Conservation (phyloP, 805 yeast genomes). For the Metschnikowia anglica region DNA sequence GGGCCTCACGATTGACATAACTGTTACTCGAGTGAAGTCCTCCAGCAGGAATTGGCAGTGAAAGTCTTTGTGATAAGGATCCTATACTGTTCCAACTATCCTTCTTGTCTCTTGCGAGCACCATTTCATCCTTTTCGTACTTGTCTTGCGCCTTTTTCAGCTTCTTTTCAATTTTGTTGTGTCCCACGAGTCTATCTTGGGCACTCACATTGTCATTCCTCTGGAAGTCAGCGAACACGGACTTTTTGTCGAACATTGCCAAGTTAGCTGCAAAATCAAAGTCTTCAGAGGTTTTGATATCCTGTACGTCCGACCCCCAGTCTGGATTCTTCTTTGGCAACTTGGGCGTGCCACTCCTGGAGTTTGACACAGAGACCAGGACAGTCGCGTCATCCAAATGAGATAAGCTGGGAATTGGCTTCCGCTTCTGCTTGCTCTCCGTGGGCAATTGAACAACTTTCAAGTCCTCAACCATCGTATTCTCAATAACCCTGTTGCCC, state of each 20-base stretch:
- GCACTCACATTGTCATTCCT: constrained; percentile 61
- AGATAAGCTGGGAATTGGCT: constrained; percentile 4
- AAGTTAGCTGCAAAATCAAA: constrained; percentile 85
- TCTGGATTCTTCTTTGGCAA: constrained; percentile 28
- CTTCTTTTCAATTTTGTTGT: constrained; percentile 52
- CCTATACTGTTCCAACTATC: constrained; percentile 59
- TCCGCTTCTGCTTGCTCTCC: constrained; percentile 19
- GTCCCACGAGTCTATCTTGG: constrained; percentile 66
- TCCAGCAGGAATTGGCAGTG: constrained; percentile 16
- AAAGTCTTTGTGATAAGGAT: constrained; percentile 15
- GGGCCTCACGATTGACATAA: constrained; percentile 10
- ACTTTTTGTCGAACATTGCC: constrained; percentile 75
- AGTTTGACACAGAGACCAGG: constrained; percentile 17
- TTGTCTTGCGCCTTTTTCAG: constrained; percentile 49
- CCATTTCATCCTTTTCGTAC: constrained; percentile 72
- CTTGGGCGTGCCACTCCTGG: constrained; percentile 18
- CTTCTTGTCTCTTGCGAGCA: constrained; percentile 41
- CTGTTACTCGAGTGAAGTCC: constrained; percentile 3
- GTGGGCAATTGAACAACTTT: constrained; percentile 55
- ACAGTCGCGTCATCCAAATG: constrained; percentile 32
- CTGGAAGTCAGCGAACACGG: constrained; percentile 76
- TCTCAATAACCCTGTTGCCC: constrained; percentile 27
- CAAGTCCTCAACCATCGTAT: constrained; percentile 50
- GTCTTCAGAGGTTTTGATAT: constrained; percentile 52
- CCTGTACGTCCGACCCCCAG: constrained; percentile 49